A percentile compares a stretch with the other conserved stretches of the same genome.
Conservation (phyloP, 257 asterid genomes). For the Euphrasia confusa region DNA sequence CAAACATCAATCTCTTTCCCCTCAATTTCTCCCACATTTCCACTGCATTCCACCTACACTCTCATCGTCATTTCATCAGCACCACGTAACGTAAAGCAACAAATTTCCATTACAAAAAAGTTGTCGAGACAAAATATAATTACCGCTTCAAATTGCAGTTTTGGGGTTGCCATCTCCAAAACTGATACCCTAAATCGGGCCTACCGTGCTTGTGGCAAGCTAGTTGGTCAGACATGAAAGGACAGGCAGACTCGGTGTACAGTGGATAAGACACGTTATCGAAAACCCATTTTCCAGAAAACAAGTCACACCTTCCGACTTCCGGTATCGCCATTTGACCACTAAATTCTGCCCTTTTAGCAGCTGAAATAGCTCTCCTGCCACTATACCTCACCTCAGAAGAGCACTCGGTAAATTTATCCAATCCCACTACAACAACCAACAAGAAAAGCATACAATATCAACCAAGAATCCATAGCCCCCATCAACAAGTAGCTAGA, state of each 20-base stretch:
- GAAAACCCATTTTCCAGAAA: constrained; percentile 49
- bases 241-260: constrained; percentile 44
- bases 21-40: constrained; percentile 93
- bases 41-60: constrained; percentile 68
- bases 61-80: constrained; percentile 7
- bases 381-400: constrained; percentile 68
- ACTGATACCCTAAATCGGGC: constrained; percentile 40
- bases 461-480: too few relatives aligned
- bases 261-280: constrained; percentile 40
- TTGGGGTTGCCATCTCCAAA: constrained; percentile 51
- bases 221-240: constrained; percentile 56
- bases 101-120: neutral
- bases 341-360: constrained; percentile 23
- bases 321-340: constrained; percentile 30
- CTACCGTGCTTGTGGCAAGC: constrained; percentile 60
- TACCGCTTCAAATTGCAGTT: constrained; percentile 53
- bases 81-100: neutral
- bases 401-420: constrained; percentile 53
- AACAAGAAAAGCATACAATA: constrained; percentile 8
- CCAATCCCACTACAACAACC: constrained; percentile 40
- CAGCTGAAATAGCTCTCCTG: constrained; percentile 44
- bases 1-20: constrained; percentile 91
- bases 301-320: constrained; percentile 37
- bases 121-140: neutral
- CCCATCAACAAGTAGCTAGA: neutral